Base-by-base conservation (phyloP, 2,329 filamentous ascomycete species). In the Colletotrichum ledebouriae region DNA sequence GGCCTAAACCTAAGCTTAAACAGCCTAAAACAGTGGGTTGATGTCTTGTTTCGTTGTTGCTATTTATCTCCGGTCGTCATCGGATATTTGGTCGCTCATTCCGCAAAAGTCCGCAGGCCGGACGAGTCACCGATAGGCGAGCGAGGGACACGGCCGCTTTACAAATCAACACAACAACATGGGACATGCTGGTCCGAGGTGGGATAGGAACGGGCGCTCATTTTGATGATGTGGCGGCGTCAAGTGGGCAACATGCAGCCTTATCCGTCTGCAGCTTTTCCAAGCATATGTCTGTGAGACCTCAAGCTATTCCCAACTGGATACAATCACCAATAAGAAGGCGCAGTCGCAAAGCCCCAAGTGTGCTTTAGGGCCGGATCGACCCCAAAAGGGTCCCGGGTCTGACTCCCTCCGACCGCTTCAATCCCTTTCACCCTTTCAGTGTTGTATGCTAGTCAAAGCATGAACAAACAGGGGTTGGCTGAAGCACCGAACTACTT, bases 191-290 rank as follows among this genome's bases (percentile, higher is more conserved):
- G 39, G 60, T 55, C 65, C 65, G 65, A 59, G 61, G 52, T 44
- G 49, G 17, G 50, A 52, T 22, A 25, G 41, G 7, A 44, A 22
- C 63, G 58, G 66, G 55, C 66, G 55, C 49, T 11, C 33, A 33
- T 42, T 65, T 55, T 50, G 55, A 56, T 69, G 66, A 66, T 60
- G 66, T 69, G 66, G 61, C 66, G 66, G 22, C 61, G 34, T 34
- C 56, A 29, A 59, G 39, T 59, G 65, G 29, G n/a, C 53, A 64
- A 39, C 53, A 65, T 42, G 55, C 61, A 69, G 66, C 66, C 66
- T 65, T 66, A 69, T 69, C 66, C 61, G 61, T 66, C 61, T 65
- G 61, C 49, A 66, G 55, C 53, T 39, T 59, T 37, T 52, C 55
- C 39, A 42, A 59, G 6, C 12, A 42, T 41, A 39, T 37, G 61